Evolutionary conservation across 257 asterid genomes (phyloP).

Genomic region (Solanum paucissectum): DNA sequence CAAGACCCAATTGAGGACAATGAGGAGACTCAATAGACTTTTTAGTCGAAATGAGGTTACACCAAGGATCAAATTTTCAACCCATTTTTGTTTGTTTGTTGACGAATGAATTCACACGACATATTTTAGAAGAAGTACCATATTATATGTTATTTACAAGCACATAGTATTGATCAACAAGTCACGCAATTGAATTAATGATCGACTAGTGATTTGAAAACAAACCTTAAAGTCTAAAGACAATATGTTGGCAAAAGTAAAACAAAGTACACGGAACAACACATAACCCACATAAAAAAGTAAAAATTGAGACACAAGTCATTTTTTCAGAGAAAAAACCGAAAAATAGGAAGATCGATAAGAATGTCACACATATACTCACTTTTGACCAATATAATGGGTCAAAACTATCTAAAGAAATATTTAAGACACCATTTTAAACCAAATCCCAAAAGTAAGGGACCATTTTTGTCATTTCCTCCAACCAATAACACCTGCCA

Average conservation of each 20-base stretch:
- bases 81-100: neutral
- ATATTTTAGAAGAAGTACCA: neutral
- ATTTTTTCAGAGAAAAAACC: neutral
- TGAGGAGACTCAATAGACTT: neutral
- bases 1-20: neutral
- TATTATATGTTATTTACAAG: neutral
- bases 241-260: neutral
- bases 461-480: neutral
- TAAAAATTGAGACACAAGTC: neutral
- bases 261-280: neutral
- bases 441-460: neutral
- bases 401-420: neutral
- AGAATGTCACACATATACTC: neutral
- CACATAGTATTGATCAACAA: neutral
- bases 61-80: neutral
- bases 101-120: neutral
- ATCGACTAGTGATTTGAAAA: neutral
- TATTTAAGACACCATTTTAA: neutral
- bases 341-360: neutral
- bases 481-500: constrained; percentile 25
- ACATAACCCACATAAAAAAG: neutral
- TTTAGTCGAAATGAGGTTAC: neutral
- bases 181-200: rapidly evolving
- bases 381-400: neutral
- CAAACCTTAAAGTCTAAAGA: rapidly evolving